Base-by-base conservation (phyloP, 2,329 filamentous ascomycete species). In the Torrubiellomyces zombiae region DNA sequence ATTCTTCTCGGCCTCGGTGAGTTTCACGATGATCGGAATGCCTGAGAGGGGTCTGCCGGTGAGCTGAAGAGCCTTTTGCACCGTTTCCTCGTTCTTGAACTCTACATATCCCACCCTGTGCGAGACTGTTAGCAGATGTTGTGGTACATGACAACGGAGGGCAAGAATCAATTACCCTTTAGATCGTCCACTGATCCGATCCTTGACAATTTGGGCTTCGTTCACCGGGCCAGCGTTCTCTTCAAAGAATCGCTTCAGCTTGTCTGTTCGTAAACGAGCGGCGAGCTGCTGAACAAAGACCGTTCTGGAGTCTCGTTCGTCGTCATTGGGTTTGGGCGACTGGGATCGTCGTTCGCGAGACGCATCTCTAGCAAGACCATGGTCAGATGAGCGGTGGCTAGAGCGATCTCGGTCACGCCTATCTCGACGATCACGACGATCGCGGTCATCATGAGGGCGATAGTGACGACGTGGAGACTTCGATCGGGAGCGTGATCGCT, bases 1-100 rank as follows among this genome's bases (percentile, higher is more conserved):
- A 49, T 98, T 98, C 65, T 98, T 98, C 55, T 98, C 91, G 49
- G 89, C 91, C 64, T 98, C 89, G 43, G 89, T 95, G 50, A 93
- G 74, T 56, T 95, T 86, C 28, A 86, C 91, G 44, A 98, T 98
- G 50, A 98, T 91, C 31, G 89, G 89, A 39, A 98, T 94, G 65
- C 83, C 85, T 76, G 93, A 64, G 56, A 98, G 76, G 58, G 89
- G 93, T 62, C 95, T 86, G 56, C 89, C 89, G 53, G 89, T 98
- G 63, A 98, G 83, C 61, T 93, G 80, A 50, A 98, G 79, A 47
- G 91, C 89, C 58, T 79, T 75, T 45, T 75, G 66, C 42, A 98
- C 86, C 40, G 85, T 91, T 43, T 91, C 82, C 67, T 95, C 86
- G 46, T 80, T 73, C 51, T 85, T 91, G 57, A 98, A 98, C 63